phyloP scores from a whole-genome alignment of 495 filamentous ascomycete genomes.

The Aspergillus steynii region DNA sequence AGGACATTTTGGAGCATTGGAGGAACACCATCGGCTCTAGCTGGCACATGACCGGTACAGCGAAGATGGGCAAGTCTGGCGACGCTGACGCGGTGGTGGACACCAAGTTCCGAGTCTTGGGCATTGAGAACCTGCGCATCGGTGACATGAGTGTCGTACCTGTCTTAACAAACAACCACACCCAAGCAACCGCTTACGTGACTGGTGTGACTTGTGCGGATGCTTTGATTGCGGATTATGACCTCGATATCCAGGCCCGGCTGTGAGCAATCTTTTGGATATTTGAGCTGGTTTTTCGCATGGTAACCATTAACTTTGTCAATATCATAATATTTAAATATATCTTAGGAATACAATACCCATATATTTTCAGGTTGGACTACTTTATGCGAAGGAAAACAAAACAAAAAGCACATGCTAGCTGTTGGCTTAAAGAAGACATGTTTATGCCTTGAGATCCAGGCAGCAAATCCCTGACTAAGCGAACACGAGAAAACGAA shows the following conservation, averaged over 20 bases:
- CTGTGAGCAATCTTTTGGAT: background rate
- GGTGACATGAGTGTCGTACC: conserved; percentile 68
- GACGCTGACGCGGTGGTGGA: conserved; percentile 57
- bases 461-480: background rate
- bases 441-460: background rate
- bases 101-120: conserved; percentile 52
- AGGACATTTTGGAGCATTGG: conserved; percentile 55
- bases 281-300: background rate
- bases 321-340: background rate
- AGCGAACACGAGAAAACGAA: background rate
- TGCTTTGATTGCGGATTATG: conserved; percentile 27
- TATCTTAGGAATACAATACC: background rate
- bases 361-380: background rate
- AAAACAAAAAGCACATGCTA: too few species aligned
- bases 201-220: conserved; percentile 34
- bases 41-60: conserved; percentile 63
- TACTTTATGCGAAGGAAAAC: background rate
- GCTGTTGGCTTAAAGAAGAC: too few species aligned
- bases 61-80: conserved; percentile 57
- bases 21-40: conserved; percentile 28
- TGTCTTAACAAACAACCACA: conserved; percentile 49
- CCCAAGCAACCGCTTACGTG: conserved; percentile 39
- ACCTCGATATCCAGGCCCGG: background rate
- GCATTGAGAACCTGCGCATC: conserved; percentile 57
- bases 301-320: background rate